These are phyloP conservation scores for Pontederia crassipes DNA, from an alignment of 176 grass and related monocot species.

Conservation along the genomic window DNA sequence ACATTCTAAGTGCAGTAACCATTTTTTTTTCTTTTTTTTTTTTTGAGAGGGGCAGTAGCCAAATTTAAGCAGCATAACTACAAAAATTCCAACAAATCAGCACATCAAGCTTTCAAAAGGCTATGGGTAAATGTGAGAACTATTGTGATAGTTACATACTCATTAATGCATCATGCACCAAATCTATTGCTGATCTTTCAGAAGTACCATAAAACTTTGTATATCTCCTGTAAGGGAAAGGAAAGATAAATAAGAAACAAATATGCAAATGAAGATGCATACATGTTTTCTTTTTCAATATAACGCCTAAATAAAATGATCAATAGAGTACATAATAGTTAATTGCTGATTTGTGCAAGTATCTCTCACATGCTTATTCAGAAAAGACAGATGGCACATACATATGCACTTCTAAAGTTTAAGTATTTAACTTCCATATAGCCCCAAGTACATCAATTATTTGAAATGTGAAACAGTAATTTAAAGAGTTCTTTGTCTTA, in stretches of 20 bases:
- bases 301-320: too few relatives aligned
- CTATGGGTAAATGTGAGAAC: not conserved
- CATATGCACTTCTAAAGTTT: too few relatives aligned
- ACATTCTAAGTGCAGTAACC: slow-evolving; percentile 2
- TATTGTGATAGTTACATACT: slow-evolving; percentile 43
- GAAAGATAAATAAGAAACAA: slow-evolving; percentile 13
- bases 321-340: too few relatives aligned
- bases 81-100: not conserved
- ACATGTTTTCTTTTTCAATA: slow-evolving; percentile 10
- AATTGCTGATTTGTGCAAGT: too few relatives aligned
- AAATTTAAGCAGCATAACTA: not conserved
- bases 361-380: not conserved
- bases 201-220: slow-evolving; percentile 96
- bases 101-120: not conserved
- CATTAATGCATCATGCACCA: slow-evolving; percentile 83
- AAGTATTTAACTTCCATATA: too few relatives aligned
- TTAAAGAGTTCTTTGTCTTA: too few relatives aligned
- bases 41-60: not conserved
- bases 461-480: too few relatives aligned
- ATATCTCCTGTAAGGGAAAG: slow-evolving; percentile 68
- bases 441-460: too few relatives aligned
- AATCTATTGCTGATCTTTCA: slow-evolving; percentile 74
- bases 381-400: too few relatives aligned
- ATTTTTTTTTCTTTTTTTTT: too few relatives aligned
- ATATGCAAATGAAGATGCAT: slow-evolving; percentile 1